Evolutionary conservation across 2,329 filamentous ascomycete species (phyloP).

Genomic region (Stromatinia cepivora): DNA sequence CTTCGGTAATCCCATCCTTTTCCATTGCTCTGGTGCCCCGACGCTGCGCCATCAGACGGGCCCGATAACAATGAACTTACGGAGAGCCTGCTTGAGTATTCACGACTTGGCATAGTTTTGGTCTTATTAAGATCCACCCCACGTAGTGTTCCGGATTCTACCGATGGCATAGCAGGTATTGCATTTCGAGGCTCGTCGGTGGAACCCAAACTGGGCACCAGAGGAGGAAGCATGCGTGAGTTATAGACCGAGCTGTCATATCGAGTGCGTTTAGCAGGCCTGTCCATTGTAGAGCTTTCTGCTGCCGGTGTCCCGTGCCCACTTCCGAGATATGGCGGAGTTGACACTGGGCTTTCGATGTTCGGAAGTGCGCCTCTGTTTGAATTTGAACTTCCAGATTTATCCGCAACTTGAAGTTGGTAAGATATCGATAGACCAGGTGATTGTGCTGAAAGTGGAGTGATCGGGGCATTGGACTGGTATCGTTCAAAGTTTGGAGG

Average conservation of each 20-base stretch:
- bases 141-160: background rate
- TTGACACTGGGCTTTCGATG: slow-evolving; percentile 28
- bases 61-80: slow-evolving; percentile 64
- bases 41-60: slow-evolving; percentile 41
- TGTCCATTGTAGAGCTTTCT: slow-evolving; percentile 19
- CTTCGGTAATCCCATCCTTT: slow-evolving; percentile 14
- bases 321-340: slow-evolving; percentile 27
- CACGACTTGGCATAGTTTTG: background rate
- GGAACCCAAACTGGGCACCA: background rate
- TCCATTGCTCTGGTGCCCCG: slow-evolving; percentile 17
- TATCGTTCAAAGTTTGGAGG: slow-evolving; percentile 36
- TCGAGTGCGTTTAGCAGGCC: slow-evolving; percentile 33
- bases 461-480: slow-evolving; percentile 24
- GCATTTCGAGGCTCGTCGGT: background rate
- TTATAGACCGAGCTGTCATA: slow-evolving; percentile 22
- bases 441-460: slow-evolving; percentile 17
- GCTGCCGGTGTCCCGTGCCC: slow-evolving; percentile 16
- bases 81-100: slow-evolving; percentile 56
- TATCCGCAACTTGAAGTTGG: slow-evolving; percentile 24
- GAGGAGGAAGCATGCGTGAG: slow-evolving; percentile 18
- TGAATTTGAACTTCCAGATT: slow-evolving; percentile 31
- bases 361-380: slow-evolving; percentile 25
- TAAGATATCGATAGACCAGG: slow-evolving; percentile 24
- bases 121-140: background rate
- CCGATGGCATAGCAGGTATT: background rate